A percentile compares a stretch with the other conserved stretches of the same genome.
Evolutionary conservation across 352 stramenopile species (phyloP).

Genomic region (Globisporangium carolinianum): DNA sequence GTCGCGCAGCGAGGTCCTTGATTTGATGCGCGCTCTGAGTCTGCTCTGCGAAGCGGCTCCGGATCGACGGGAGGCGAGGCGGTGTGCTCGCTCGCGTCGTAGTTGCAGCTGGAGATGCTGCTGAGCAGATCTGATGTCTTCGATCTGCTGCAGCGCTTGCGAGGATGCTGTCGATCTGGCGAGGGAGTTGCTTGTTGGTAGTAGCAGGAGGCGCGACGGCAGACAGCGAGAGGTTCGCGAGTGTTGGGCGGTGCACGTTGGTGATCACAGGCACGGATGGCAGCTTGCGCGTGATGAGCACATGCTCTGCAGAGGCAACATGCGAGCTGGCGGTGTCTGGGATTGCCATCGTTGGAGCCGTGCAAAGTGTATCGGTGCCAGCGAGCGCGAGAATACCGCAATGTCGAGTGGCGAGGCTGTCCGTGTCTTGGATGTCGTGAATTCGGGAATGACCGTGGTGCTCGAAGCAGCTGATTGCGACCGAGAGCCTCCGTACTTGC

Average conservation of each 20-base stretch:
- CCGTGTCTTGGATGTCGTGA: no score
- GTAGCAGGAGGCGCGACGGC: no score
- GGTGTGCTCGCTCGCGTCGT: not conserved
- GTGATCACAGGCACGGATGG: not conserved
- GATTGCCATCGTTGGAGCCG: slow-evolving; percentile 3
- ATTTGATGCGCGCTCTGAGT: slow-evolving; percentile 6
- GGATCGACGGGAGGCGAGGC: slow-evolving; percentile 11
- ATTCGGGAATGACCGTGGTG: no score
- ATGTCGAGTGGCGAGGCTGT: no score
- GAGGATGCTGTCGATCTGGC: no score
- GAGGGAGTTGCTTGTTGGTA: no score
- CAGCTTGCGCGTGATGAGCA: slow-evolving; percentile 1
- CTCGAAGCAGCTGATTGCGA: no score
- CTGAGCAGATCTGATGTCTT: no score
- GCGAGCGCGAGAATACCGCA: no score
- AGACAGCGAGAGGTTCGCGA: not conserved
- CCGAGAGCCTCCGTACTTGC: no score
- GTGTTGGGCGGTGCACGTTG: not conserved
- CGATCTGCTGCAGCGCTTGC: no score
- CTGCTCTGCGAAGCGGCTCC: slow-evolving; percentile 3
- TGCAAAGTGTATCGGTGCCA: no score
- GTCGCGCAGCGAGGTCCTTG: slow-evolving; percentile 28
- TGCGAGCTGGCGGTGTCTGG: slow-evolving; percentile 1
- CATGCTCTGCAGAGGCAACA: not conserved
- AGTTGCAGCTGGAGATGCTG: not conserved